Percentiles rank a stretch among this genome's conserved stretches.
Conservation (phyloP, 2,329 filamentous ascomycete species). For the Balansia obtecta region DNA sequence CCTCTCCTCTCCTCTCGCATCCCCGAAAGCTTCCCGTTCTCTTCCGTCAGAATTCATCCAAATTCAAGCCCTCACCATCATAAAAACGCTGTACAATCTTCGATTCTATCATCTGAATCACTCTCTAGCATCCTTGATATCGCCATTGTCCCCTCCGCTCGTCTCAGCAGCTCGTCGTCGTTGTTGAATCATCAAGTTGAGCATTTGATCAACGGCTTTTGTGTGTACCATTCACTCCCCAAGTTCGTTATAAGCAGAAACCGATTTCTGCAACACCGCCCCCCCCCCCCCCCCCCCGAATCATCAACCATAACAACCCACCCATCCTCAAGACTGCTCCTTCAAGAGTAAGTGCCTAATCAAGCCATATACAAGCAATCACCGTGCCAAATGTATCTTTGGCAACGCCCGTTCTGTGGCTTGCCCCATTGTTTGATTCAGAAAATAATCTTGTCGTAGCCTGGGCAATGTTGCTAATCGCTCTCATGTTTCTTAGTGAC, state of each 20-base stretch:
- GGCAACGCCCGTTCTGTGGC: no score
- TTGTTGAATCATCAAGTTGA: neutral
- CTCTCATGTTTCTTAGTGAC: constrained; percentile 59
- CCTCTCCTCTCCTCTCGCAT: constrained; percentile 6
- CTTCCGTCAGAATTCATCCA: constrained; percentile 3
- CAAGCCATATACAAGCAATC: no score
- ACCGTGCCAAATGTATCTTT: no score
- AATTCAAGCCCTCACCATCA: constrained; percentile 3
- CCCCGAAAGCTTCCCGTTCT: neutral
- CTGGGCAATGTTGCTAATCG: neutral
- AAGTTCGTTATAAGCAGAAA: neutral
- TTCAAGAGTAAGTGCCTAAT: no score
- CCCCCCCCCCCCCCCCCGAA: no score
- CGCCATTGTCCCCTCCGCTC: neutral
- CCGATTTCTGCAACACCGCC: no score
- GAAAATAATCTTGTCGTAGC: no score
- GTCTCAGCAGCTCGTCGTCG: neutral
- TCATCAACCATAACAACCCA: no score
- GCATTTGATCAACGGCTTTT: neutral
- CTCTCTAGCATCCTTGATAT: neutral
- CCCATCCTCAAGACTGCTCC: no score
- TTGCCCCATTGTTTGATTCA: no score
- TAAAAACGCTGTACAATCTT: neutral
- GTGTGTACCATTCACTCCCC: neutral
- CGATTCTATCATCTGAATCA: neutral